Evolutionary conservation across 2,329 filamentous ascomycete genomes (phyloP).

Genomic region (Fusarium guadeloupense): DNA sequence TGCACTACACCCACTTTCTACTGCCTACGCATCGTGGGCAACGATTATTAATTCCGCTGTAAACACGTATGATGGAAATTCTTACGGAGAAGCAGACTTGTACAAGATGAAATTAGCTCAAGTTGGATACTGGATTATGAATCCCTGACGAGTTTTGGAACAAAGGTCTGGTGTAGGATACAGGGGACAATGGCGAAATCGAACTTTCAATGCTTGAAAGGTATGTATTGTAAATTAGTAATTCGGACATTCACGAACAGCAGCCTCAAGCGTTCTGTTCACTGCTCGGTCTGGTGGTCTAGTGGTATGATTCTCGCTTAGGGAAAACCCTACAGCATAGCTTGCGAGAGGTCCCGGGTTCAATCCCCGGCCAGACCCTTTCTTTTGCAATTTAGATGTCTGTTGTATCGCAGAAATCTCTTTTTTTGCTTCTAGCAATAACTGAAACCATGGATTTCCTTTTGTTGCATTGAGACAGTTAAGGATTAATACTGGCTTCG

Average conservation of each 20-base stretch:
- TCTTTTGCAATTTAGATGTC: neutral
- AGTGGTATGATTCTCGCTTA: conserved; percentile 79
- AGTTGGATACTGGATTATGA: neutral
- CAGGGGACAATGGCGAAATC: too few species aligned
- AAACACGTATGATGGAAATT: neutral
- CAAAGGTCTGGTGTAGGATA: too few species aligned
- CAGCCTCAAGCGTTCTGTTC: neutral
- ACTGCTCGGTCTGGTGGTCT: conserved; percentile 61
- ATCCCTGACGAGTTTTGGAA: too few species aligned
- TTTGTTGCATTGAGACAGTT: too few species aligned
- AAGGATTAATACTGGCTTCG: too few species aligned
- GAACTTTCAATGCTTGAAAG: too few species aligned
- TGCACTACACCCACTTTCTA: conserved; percentile 12
- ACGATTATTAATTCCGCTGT: conserved; percentile 41
- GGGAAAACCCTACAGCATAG: conserved; percentile 56
- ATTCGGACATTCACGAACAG: neutral
- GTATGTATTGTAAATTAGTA: neutral
- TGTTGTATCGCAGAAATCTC: too few species aligned
- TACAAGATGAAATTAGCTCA: neutral
- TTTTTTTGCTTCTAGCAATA: too few species aligned
- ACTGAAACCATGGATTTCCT: too few species aligned
- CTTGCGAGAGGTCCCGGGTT: conserved; percentile 59
- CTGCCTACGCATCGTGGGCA: neutral
- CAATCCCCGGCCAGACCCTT: conserved; percentile 57
- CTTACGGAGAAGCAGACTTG: conserved; percentile 39